Base-by-base conservation (phyloP, 2,329 filamentous ascomycete genomes). In the Pseudocercospora musae region DNA sequence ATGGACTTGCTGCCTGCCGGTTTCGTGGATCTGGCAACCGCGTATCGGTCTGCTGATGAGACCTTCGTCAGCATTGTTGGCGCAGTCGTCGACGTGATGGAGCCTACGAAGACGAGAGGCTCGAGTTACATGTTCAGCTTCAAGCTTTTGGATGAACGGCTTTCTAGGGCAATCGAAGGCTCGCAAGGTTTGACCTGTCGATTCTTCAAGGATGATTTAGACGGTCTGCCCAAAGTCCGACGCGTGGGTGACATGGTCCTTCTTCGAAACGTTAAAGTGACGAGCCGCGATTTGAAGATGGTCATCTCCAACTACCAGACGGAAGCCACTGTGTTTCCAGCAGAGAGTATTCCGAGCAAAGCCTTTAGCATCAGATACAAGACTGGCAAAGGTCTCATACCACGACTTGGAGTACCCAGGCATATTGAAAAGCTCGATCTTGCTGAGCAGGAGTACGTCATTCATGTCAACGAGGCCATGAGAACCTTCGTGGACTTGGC, bases 71-170 rank as follows among this genome's bases (percentile, higher is more conserved):
- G 80, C 75, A 77, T 95, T 44, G 82, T 92, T 56, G 92, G 91
- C 1, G 76, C 94, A 4, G 84, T 94, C 3, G 84, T 85, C 57
- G 90, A 94, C 68, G 82, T 81, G 54, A 81, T 85, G 60, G 52
- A 80, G 0, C 84, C 86, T 0, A 79, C 78, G 0, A 60, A 73
- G 10, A 86, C 86, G 0, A 78, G 64, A 58, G 82, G 84, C 21
- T 70, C 73, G 23, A 65, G 75, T 15, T 66, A 61, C 42, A 68
- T 70, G 65, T 57, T 72, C 54, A 74, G 76, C 13, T 76, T 80
- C 67, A 74, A 67, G 21, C 65, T 81, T 10, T 72, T 77, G 58
- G 79, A 81, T 67, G 60, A 57, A 9, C 40, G 27, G n/a, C 61
- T 71, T 1, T 64, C 59, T 18, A 59, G 67, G 52, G 56, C 64